These are phyloP conservation scores for Corchorus olitorius DNA, from an alignment of 345 rosid species.

Conservation along the genomic window DNA sequence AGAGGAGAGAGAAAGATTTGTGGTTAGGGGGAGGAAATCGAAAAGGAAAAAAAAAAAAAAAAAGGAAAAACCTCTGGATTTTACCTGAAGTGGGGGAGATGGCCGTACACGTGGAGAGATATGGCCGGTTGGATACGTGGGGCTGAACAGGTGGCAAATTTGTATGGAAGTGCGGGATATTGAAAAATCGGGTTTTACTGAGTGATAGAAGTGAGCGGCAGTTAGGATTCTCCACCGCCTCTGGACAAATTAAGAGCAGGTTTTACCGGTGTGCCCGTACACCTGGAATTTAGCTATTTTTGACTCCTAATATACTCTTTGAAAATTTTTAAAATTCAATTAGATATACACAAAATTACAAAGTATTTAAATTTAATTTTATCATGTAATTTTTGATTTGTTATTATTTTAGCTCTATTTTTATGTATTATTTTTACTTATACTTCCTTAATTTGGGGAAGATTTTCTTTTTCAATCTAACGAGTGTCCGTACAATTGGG, in stretches of 20 bases:
- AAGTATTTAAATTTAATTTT: no score
- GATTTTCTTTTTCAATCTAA: neutral
- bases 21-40: neutral
- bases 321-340: no score
- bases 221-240: conserved; percentile 6
- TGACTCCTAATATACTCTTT: neutral
- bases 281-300: neutral
- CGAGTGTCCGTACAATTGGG: neutral
- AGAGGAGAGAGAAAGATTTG: neutral
- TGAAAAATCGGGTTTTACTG: neutral
- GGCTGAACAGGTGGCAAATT: neutral
- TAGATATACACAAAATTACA: no score
- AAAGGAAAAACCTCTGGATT: neutral
- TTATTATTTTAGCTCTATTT: no score
- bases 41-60: no score
- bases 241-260: neutral
- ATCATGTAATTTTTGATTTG: neutral
- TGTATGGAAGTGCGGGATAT: neutral
- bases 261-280: conserved; percentile 1
- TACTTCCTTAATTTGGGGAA: neutral
- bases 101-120: conserved; percentile 41
- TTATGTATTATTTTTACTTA: no score
- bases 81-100: neutral
- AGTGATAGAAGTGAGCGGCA: neutral
- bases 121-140: neutral